Conservation (phyloP, 192 early-diverging fungal genomes). For the Podila minutissima region DNA sequence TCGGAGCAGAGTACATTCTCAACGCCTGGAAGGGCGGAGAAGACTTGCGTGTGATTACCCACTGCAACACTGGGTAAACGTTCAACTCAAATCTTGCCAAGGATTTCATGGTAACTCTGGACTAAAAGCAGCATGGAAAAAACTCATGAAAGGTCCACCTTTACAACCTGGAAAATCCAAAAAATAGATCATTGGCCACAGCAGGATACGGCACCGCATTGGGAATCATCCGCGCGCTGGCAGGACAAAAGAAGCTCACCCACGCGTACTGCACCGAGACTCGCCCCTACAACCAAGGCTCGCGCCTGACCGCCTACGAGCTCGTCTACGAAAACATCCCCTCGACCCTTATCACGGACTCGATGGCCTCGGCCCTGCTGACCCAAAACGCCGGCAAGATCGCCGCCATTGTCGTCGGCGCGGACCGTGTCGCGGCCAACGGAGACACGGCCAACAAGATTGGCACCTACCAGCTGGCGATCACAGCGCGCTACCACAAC, state of each 20-base stretch:
- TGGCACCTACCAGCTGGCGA: slow-evolving; percentile 97
- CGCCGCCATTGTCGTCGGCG: slow-evolving; percentile 93
- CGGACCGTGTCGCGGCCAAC: slow-evolving; percentile 95
- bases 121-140: too few relatives aligned
- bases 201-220: slow-evolving; percentile 93
- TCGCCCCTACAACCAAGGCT: slow-evolving; percentile 98
- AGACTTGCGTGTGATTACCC: slow-evolving; percentile 81
- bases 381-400: slow-evolving; percentile 62
- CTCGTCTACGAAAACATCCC: slow-evolving; percentile 94
- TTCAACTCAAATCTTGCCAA: background rate
- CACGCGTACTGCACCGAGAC: slow-evolving; percentile 97
- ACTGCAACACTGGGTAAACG: slow-evolving; percentile 95
- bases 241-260: slow-evolving; percentile 61
- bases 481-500: slow-evolving; percentile 85
- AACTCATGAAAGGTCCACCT: background rate
- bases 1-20: slow-evolving; percentile 82
- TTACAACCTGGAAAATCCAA: background rate
- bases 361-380: slow-evolving; percentile 89
- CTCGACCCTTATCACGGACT: slow-evolving; percentile 90
- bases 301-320: slow-evolving; percentile 94
- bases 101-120: too few relatives aligned
- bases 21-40: slow-evolving; percentile 51
- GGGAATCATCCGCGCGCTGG: slow-evolving; percentile 89
- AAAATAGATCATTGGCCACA: slow-evolving; percentile 73
- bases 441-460: slow-evolving; percentile 99